phyloP scores from a whole-genome alignment of 257 asterid genomes.

The Marsdenia floribunda region DNA sequence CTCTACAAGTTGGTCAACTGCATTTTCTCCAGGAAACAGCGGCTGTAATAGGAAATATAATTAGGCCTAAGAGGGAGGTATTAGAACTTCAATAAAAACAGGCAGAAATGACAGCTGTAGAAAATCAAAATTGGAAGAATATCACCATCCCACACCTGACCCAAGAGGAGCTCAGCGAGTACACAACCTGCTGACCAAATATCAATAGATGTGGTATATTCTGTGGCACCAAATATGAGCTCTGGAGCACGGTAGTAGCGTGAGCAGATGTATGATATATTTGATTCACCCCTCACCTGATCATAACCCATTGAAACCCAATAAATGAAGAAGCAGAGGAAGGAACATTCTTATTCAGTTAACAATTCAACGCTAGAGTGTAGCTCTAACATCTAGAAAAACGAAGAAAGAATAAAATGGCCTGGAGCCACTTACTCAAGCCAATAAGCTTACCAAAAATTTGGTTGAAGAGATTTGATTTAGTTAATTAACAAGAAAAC shows the following conservation, averaged over 20 bases:
- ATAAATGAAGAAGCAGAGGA: neutral
- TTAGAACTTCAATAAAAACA: neutral
- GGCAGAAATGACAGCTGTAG: slow-evolving; percentile 3
- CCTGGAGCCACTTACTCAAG: neutral
- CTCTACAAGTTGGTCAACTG: slow-evolving; percentile 93
- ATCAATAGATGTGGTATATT: slow-evolving; percentile 71
- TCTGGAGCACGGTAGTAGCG: slow-evolving; percentile 95
- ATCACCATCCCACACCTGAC: slow-evolving; percentile 49
- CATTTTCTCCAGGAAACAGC: slow-evolving; percentile 91
- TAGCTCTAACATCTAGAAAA: neutral
- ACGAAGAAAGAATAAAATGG: neutral
- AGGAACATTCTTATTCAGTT: neutral
- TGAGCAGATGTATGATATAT: slow-evolving; percentile 87
- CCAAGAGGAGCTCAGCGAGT: slow-evolving; percentile 89
- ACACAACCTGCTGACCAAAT: slow-evolving; percentile 96
- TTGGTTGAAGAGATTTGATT: neutral
- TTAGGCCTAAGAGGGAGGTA: slow-evolving; percentile 9
- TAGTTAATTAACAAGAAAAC: neutral
- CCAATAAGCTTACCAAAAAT: neutral
- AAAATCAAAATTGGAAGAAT: slow-evolving; percentile 4
- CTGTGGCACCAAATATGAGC: slow-evolving; percentile 89
- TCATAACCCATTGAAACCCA: slow-evolving; percentile 4
- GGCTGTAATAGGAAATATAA: slow-evolving; percentile 42
- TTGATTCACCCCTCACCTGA: slow-evolving; percentile 87
- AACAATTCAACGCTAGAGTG: neutral